Conservation (phyloP, 257 asterid species). For the Echites panduratus region DNA sequence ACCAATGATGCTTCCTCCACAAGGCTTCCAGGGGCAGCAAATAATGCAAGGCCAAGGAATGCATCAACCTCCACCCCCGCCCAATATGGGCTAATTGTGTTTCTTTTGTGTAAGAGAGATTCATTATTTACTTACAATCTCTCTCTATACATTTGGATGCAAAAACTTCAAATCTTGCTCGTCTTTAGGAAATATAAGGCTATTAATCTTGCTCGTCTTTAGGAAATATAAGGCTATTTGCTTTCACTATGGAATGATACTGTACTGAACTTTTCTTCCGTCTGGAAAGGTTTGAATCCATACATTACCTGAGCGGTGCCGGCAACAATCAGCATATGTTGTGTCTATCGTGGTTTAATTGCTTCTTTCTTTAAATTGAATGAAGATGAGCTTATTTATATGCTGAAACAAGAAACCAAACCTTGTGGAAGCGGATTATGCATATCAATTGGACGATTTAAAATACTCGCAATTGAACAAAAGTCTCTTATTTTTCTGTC, state of each 20-base stretch:
- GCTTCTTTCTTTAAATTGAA: too few relatives aligned
- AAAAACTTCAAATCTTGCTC: not conserved
- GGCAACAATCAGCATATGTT: not conserved
- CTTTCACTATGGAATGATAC: not conserved
- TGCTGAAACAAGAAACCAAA: not conserved
- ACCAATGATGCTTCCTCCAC: constrained; percentile 71
- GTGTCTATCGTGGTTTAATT: not conserved
- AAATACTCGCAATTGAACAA: too few relatives aligned
- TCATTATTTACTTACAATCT: not conserved
- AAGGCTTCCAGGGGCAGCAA: constrained; percentile 70
- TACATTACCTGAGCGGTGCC: not conserved
- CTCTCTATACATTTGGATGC: not conserved
- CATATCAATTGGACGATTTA: too few relatives aligned
- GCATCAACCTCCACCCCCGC: constrained; percentile 71
- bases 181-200: not conserved
- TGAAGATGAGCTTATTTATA: not conserved
- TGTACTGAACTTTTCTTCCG: not conserved
- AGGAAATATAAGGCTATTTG: not conserved
- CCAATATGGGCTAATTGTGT: constrained; percentile 55
- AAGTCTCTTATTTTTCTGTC: too few relatives aligned
- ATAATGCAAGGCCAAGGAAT: constrained; percentile 58
- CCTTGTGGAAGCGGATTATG: not conserved
- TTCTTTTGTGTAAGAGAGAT: not conserved
- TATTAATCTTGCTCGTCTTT: not conserved
- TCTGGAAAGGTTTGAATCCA: not conserved